Evolutionary conservation across 257 asterid genomes (phyloP).

Genomic region (Scutellaria baicalensis): DNA sequence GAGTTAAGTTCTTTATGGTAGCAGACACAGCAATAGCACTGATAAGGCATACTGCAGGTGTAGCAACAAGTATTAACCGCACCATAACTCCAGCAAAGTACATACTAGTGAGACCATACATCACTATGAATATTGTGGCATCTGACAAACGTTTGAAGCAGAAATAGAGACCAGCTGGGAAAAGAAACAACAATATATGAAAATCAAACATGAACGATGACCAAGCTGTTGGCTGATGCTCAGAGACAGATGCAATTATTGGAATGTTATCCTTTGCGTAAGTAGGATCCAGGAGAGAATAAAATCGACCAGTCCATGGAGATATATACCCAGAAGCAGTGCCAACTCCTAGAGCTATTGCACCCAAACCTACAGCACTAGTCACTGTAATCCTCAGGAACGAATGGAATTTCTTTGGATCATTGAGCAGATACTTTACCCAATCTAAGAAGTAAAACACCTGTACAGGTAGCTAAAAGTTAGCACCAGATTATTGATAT

Average conservation of each 20-base stretch:
- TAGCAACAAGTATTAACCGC: conserved; percentile 92
- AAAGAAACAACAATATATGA: conserved; percentile 74
- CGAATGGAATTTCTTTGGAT: conserved; percentile 80
- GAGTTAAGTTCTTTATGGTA: conserved; percentile 83
- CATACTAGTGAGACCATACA: conserved; percentile 99
- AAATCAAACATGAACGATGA: conserved; percentile 99
- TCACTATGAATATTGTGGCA: conserved; percentile 89
- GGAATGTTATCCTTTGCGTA: conserved; percentile 98
- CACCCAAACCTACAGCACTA: conserved; percentile 72
- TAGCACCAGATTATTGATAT: conserved; percentile 7
- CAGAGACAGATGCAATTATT: conserved; percentile 96
- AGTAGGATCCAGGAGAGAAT: conserved; percentile 94
- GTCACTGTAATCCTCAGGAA: conserved; percentile 86
- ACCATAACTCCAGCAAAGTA: conserved; percentile 99
- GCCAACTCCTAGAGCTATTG: conserved; percentile 84
- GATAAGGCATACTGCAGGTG: conserved; percentile 97
- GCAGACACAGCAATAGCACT: conserved; percentile 99
- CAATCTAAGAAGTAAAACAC: conserved; percentile 93
- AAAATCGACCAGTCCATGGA: conserved; percentile 99
- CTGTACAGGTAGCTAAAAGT: conserved; percentile 38
- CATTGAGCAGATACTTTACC: conserved; percentile 82
- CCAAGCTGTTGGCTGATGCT: conserved; percentile 99
- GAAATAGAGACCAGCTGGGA: conserved; percentile 98
- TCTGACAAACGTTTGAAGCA: conserved; percentile 97
- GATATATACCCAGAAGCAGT: conserved; percentile 97